Conservation (phyloP, 202 grass and related monocot genomes). For the Saccharum hybrid region DNA sequence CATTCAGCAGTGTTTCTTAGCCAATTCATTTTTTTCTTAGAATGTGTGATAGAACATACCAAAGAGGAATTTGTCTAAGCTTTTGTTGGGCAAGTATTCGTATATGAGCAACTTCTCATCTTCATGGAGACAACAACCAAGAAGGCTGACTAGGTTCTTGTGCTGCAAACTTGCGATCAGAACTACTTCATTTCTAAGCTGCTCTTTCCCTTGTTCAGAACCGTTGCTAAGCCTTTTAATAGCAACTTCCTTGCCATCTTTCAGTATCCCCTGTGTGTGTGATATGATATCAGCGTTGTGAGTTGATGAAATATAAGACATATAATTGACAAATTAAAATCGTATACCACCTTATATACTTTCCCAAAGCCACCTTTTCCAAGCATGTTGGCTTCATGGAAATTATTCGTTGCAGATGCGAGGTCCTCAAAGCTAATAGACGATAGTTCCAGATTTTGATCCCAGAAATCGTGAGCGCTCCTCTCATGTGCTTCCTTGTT, state of each 20-base stretch:
- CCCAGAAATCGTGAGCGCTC: not conserved
- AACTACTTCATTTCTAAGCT: not conserved
- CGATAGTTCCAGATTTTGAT: not conserved
- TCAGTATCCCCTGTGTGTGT: not conserved
- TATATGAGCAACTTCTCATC: not conserved
- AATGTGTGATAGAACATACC: not conserved
- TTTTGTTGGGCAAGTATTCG: not conserved
- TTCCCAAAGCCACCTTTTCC: too few relatives aligned
- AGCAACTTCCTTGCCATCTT: not conserved
- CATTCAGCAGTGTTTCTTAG: not conserved
- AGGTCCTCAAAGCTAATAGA: too few relatives aligned
- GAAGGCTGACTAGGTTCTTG: not conserved
- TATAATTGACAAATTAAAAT: too few relatives aligned
- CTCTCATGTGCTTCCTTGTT: not conserved
- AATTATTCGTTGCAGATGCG: too few relatives aligned
- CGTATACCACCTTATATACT: too few relatives aligned
- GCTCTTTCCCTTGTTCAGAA: not conserved
- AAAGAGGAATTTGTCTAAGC: not conserved
- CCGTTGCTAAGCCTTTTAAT: not conserved
- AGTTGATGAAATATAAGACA: too few relatives aligned
- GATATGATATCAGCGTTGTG: too few relatives aligned
- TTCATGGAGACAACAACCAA: not conserved
- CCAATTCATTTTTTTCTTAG: not conserved
- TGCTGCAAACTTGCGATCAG: not conserved
- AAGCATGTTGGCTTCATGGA: too few relatives aligned